Evolutionary conservation across 768 basidiomycete genomes (phyloP).

Genomic region (Pilatotrama ljubarskyi): DNA sequence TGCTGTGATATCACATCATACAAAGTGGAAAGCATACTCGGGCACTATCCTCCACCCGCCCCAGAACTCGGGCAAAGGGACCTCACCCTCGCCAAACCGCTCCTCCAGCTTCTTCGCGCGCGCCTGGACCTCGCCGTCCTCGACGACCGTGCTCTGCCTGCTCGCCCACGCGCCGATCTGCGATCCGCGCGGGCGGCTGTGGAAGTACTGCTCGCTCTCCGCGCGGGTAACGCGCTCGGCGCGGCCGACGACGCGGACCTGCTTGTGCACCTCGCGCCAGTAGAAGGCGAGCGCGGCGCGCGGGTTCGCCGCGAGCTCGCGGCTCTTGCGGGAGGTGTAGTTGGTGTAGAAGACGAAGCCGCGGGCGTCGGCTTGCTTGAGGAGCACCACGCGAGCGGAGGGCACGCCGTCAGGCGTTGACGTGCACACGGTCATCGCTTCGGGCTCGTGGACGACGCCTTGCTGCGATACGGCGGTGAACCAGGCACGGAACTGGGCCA

Average conservation of each 20-base stretch:
- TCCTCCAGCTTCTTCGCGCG: conserved; percentile 59
- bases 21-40: conserved; percentile 50
- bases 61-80: conserved; percentile 90
- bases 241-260: conserved; percentile 80
- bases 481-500: conserved; percentile 87
- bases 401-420: conserved; percentile 73
- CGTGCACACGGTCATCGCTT: conserved; percentile 83
- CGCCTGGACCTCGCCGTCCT: conserved; percentile 65
- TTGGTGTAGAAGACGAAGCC: conserved; percentile 99
- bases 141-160: conserved; percentile 78
- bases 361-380: conserved; percentile 83
- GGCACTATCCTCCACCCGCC: conserved; percentile 97
- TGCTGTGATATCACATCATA: background rate
- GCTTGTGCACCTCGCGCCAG: conserved; percentile 83
- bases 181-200: conserved; percentile 78
- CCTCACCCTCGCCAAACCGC: conserved; percentile 54
- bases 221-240: conserved; percentile 74
- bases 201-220: conserved; percentile 85
- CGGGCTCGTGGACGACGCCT: conserved; percentile 78
- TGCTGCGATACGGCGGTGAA: conserved; percentile 63
- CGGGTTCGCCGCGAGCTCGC: conserved; percentile 75
- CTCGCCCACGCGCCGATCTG: conserved; percentile 93
- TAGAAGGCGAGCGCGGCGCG: conserved; percentile 85
- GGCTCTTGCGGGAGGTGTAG: conserved; percentile 90
- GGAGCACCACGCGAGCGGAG: conserved; percentile 84